Evolutionary conservation across 2,329 filamentous ascomycete species (phyloP).

Genomic region (Metarhizium robertsii): DNA sequence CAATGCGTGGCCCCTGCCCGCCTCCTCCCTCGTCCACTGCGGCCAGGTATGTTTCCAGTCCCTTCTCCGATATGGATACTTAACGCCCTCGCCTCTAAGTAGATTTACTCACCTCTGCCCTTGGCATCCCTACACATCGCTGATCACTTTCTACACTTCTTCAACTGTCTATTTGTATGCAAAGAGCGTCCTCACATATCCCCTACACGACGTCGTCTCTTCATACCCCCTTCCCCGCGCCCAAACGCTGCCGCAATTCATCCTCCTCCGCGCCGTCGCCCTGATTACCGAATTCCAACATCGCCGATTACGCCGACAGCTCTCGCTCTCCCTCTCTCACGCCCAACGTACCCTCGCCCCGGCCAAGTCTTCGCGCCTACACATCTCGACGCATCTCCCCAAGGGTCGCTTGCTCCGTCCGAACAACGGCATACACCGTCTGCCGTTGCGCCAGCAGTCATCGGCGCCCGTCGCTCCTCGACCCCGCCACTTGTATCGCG

Average conservation of each 20-base stretch:
- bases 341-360: background rate
- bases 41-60: too few species aligned
- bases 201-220: background rate
- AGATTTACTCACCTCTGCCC: too few species aligned
- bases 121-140: too few species aligned
- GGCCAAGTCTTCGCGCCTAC: too few species aligned
- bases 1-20: too few species aligned
- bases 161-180: too few species aligned
- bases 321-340: background rate
- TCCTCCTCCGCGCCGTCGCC: background rate
- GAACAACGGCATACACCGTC: background rate
- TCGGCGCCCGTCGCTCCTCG: background rate
- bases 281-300: background rate
- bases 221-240: background rate
- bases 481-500: background rate
- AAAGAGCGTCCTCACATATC: too few species aligned
- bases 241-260: background rate
- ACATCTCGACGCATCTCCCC: background rate
- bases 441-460: background rate
- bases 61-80: too few species aligned
- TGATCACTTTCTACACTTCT: too few species aligned
- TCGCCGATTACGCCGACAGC: background rate
- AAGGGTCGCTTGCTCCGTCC: background rate
- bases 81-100: too few species aligned
- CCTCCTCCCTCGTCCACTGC: too few species aligned